A percentile compares a stretch with the other conserved stretches of the same genome.
Conservation (phyloP, 768 basidiomycete genomes). For the Xerocomellus amylosporus region DNA sequence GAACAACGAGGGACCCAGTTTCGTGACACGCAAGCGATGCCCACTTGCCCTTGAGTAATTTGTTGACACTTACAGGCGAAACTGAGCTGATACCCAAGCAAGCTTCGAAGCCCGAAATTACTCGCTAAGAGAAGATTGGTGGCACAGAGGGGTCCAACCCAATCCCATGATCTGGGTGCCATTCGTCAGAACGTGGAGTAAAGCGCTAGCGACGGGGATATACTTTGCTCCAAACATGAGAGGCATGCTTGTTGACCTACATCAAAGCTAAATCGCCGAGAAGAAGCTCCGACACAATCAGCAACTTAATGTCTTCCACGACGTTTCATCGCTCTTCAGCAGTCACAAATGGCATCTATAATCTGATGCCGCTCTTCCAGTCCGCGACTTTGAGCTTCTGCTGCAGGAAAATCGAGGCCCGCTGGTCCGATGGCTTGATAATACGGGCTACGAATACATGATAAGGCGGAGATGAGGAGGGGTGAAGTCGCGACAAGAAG, state of each 20-base stretch:
- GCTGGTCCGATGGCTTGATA: conserved; percentile 87
- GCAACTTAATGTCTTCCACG: conserved; percentile 78
- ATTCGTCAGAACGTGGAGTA: conserved; percentile 7
- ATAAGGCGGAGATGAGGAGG: conserved; percentile 82
- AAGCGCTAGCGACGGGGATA: not conserved
- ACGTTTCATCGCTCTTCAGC: too few species aligned
- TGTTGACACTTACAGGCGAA: conserved; percentile 64
- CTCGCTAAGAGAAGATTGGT: conserved; percentile 84
- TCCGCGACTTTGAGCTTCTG: conserved; percentile 89
- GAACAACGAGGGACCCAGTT: conserved; percentile 84
- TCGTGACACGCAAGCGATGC: conserved; percentile 86
- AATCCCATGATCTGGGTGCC: conserved; percentile 76
- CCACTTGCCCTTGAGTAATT: conserved; percentile 85
- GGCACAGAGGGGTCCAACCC: conserved; percentile 82
- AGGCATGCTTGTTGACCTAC: conserved; percentile 85
- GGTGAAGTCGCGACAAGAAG: conserved; percentile 81
- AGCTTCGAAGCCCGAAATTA: not conserved
- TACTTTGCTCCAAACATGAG: conserved; percentile 91
- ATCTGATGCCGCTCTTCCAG: conserved; percentile 75
- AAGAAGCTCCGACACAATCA: conserved; percentile 83
- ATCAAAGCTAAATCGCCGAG: conserved; percentile 84
- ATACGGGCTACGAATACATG: conserved; percentile 79
- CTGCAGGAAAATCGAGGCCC: conserved; percentile 86
- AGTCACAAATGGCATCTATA: conserved; percentile 82
- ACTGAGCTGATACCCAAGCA: conserved; percentile 1